These are phyloP conservation scores for Spathaspora girioi DNA, from an alignment of 805 yeast species.

Conservation along the genomic window DNA sequence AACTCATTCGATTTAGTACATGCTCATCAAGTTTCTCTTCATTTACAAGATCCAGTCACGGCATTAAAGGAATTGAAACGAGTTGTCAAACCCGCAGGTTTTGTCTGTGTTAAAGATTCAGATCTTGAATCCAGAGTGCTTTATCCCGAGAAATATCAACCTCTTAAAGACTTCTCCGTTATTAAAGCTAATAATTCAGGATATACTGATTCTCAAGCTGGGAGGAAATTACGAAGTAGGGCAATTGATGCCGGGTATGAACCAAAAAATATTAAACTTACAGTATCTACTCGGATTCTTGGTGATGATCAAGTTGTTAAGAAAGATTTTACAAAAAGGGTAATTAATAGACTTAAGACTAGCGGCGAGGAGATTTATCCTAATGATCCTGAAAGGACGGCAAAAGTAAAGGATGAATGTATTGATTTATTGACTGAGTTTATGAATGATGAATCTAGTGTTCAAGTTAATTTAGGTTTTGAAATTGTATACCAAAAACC, in stretches of 20 bases:
- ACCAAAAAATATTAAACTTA: constrained; percentile 6
- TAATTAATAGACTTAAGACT: constrained; percentile 9
- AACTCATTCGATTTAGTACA: constrained; percentile 36
- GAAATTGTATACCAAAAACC: background rate
- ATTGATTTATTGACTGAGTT: constrained; percentile 12
- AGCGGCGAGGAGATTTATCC: constrained; percentile 8
- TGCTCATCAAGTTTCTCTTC: constrained; percentile 37
- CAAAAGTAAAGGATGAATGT: constrained; percentile 5
- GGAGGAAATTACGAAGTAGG: constrained; percentile 13
- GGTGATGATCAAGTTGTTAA: constrained; percentile 8
- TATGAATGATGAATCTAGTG: constrained; percentile 9
- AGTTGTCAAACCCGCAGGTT: constrained; percentile 31
- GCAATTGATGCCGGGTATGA: constrained; percentile 18
- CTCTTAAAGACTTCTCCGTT: constrained; percentile 5
- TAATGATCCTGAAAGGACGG: constrained; percentile 3
- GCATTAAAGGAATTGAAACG: constrained; percentile 34
- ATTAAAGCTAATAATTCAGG: constrained; percentile 7
- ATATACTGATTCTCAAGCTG: constrained; percentile 12
- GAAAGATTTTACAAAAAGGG: constrained; percentile 7
- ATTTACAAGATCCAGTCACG: constrained; percentile 26
- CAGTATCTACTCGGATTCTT: constrained; percentile 14
- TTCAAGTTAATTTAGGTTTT: background rate
- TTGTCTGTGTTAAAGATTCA: constrained; percentile 29
- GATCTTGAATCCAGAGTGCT: constrained; percentile 16
- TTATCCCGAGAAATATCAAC: constrained; percentile 15